Conservation (phyloP, 164 flowering plant genomes). For the Aristolochia californica region DNA sequence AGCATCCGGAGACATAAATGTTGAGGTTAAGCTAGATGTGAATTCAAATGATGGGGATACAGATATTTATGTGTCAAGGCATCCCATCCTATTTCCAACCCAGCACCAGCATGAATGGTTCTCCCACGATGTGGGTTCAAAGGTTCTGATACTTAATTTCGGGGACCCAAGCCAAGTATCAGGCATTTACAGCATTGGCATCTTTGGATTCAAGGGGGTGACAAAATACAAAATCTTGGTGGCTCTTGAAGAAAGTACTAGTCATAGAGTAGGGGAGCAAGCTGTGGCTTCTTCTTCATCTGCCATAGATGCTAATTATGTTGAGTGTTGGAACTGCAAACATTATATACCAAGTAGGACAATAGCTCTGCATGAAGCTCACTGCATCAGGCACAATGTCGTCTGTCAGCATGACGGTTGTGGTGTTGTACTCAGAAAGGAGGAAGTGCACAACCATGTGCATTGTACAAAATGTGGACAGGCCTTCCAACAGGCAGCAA, state of each 20-base stretch:
- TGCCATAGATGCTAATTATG: conserved; percentile 39
- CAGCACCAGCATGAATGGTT: conserved; percentile 91
- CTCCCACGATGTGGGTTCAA: conserved; percentile 86
- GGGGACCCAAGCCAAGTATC: conserved; percentile 41
- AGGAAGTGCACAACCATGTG: conserved; percentile 59
- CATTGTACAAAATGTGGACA: conserved; percentile 77
- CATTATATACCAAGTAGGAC: conserved; percentile 70
- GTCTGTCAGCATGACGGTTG: conserved; percentile 69
- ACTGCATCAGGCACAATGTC: conserved; percentile 73
- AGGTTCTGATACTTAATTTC: conserved; percentile 53
- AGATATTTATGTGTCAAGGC: conserved; percentile 76
- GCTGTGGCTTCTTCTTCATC: conserved; percentile 34
- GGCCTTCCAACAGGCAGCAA: conserved; percentile 62
- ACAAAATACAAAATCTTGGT: conserved; percentile 47
- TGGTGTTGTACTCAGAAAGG: conserved; percentile 72
- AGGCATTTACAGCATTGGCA: conserved; percentile 71
- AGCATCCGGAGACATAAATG: conserved; percentile 33
- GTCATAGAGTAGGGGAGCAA: conserved; percentile 34
- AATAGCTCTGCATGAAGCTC: conserved; percentile 82
- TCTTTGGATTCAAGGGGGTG: conserved; percentile 80
- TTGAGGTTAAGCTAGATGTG: conserved; percentile 56
- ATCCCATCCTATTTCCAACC: conserved; percentile 76
- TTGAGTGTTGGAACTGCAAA: conserved; percentile 71
- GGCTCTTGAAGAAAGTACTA: conserved; percentile 29
- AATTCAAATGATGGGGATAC: conserved; percentile 61